Evolutionary conservation across 768 basidiomycete species (phyloP), one percentile per base, ranked within the genome.

Genomic region (Paxillus rubicundulus): DNA sequence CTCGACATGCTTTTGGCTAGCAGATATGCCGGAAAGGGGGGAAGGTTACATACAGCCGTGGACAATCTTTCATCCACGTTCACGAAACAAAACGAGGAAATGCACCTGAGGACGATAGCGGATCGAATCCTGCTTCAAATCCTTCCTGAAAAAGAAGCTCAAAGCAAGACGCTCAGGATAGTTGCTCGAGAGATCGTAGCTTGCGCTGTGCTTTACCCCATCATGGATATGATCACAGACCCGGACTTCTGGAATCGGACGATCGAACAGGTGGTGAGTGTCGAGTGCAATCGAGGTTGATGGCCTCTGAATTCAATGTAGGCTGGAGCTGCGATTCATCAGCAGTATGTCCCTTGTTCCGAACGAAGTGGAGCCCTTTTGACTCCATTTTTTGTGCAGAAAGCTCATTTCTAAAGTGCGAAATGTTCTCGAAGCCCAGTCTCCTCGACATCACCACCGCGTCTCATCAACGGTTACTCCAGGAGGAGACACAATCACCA

Each of bases 211-310:
- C 63, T 98, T 37, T 85, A 89, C 63, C 94, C 96, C 12, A 69
- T 96, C 49, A 85, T 96, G 77, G 92, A 98, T 45, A 91, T 96
- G 86, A 65, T 98, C 33, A 79, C 89, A 27, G 97, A 99, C 67
- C 92, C 94, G 5, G 97, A 99, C 69, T 97, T 97, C 58, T 98
- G 94, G 94, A 99, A 99, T 72, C 78, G 84, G 52, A 81, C 83
- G 34, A 89, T 98, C 45, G 95, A 98, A 68, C 86, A 94, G 72
- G 82, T 91, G 73, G 95, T 93, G 67, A 71, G 91, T 75, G 44
- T 40, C n/a, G 13, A 9, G 21, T 33, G 41, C 41, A 9, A 3
- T 24, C 9, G 50, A 61, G 20, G 57, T 50, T 28, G 21, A 12
- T 36, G 28, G 27, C 38, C 14, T 44, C 56, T 18, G 62, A 21